Base-by-base conservation (phyloP, 306 rosid species). In the Cicer pinnatifidum region DNA sequence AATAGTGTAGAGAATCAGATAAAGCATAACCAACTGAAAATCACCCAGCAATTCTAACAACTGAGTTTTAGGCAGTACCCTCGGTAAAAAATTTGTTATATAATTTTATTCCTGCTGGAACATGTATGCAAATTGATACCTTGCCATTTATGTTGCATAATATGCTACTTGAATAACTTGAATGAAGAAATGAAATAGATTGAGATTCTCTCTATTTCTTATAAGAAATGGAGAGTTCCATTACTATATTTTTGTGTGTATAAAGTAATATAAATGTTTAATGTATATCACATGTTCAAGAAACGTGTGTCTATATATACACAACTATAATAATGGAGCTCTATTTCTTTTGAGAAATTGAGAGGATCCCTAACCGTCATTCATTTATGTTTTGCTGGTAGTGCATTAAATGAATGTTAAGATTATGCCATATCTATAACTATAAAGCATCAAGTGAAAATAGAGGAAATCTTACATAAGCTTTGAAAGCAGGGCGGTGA, bases 401-500 rank as follows among this genome's bases (percentile, higher is more conserved):
- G 57, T 51, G 50, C 68, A 40, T 50, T 72, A 77, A 77, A 23
- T 10, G 35, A 67, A 66, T 52, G 37, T 38, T 53, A 16, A 53
- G 11, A 58, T 23, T 38, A 41, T 48, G 53, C 35, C 39, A 82
- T n/a, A 72, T 37, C 54, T 23, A 58, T 6, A 47, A 38, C 53
- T 9, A 56, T 28, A 6, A 82, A 53, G 71, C 71, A 6, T 70
- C 77, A 73, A 72, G 6, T 64, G 54, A 75, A 72, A 70, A 52
- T 67, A 50, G 64, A 80, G 48, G 52, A 73, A 73, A 70, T 80
- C 98, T 91, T 88, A 93, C 98, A 75, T 91, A 93, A 77, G 98
- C 98, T 89, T 93, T 93, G 72, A 93, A 93, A 52, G 97, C 98
- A 33, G 96, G 97, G 75, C 94, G 97, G 85, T 84, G 85, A 64